Evolutionary conservation across 139 green algal species (phyloP).

Genomic region (Chlamydomonas sp.): DNA sequence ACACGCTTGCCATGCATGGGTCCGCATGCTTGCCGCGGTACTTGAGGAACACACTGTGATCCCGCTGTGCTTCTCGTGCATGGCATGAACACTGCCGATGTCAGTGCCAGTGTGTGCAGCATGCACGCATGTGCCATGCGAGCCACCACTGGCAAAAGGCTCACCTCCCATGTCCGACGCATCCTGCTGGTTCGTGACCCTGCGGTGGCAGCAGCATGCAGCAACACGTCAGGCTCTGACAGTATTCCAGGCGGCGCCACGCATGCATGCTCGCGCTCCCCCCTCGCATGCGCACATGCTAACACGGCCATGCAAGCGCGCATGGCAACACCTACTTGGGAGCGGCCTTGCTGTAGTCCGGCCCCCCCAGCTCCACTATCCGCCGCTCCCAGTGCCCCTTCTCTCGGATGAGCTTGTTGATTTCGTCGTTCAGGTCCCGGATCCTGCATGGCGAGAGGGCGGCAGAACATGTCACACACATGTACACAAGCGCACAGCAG

Average conservation of each 20-base stretch:
- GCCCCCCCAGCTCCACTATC: conserved; percentile 93
- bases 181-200: too few species aligned
- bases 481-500: background rate
- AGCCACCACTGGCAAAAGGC: too few species aligned
- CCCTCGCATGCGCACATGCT: conserved; percentile 14
- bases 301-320: conserved; percentile 35
- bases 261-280: too few species aligned
- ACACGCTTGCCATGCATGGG: too few species aligned
- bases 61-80: too few species aligned
- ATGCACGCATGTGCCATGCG: too few species aligned
- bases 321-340: conserved; percentile 48
- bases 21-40: background rate
- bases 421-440: conserved; percentile 98
- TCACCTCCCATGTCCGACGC: too few species aligned
- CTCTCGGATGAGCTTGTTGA: conserved; percentile 98
- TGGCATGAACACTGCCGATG: background rate
- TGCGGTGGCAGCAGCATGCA: too few species aligned
- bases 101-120: background rate
- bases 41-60: background rate
- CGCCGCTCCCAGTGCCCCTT: conserved; percentile 95
- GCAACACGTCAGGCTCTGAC: too few species aligned
- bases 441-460: conserved; percentile 61
- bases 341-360: conserved; percentile 78
- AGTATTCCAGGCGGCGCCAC: too few species aligned
- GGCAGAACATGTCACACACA: background rate